These are phyloP conservation scores for Moesziomyces antarcticus DNA, from an alignment of 1,284 basidiomycete species.

Conservation along the genomic window DNA sequence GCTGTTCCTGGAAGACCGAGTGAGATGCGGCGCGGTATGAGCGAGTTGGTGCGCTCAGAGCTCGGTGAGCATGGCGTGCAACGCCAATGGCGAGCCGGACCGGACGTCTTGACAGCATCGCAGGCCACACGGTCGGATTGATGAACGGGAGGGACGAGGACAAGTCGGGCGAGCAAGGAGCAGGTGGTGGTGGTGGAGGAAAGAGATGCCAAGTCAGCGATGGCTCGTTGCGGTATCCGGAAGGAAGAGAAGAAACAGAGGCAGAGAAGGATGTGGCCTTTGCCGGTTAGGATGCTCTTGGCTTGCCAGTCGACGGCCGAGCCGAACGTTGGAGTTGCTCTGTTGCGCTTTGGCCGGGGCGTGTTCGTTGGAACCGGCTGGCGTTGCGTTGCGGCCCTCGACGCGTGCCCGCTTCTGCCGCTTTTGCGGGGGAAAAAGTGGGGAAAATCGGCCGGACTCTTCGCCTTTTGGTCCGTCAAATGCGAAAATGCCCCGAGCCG, in stretches of 20 bases:
- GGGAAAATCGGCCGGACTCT: not conserved
- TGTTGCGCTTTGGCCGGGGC: too few species aligned
- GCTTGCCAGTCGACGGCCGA: too few species aligned
- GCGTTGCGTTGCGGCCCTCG: not conserved
- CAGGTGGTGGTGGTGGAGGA: not conserved
- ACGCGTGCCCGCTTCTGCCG: not conserved
- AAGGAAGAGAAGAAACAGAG: not conserved
- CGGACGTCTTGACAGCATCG: constrained; percentile 21
- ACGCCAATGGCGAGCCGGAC: constrained; percentile 12
- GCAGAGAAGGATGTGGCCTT: not conserved
- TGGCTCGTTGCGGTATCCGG: not conserved
- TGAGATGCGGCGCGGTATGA: constrained; percentile 30
- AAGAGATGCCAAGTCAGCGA: too few species aligned
- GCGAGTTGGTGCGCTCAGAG: constrained; percentile 2
- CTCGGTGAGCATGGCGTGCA: constrained; percentile 6
- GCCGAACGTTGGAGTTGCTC: too few species aligned
- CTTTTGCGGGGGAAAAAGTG: not conserved
- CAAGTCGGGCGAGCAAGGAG: not conserved
- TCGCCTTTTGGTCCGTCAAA: not conserved
- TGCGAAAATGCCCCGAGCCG: not conserved
- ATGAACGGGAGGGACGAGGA: not conserved
- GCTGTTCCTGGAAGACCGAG: constrained; percentile 39
- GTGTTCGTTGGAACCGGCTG: not conserved
- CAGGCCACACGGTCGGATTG: not conserved
- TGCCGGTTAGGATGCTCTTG: too few species aligned